These are phyloP conservation scores for Betula pendula DNA, from an alignment of 306 rosid species.

Conservation along the genomic window DNA sequence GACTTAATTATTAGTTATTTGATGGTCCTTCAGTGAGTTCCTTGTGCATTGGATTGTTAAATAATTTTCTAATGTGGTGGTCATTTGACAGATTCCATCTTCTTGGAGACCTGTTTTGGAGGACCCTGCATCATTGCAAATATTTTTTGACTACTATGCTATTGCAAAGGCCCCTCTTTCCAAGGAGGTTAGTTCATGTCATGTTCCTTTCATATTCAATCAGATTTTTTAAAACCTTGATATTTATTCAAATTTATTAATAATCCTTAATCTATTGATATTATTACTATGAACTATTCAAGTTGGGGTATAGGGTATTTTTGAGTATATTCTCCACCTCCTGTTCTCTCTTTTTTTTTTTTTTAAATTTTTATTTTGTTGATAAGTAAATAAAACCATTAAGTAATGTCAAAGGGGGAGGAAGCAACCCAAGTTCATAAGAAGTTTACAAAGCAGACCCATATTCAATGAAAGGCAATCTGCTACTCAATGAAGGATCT, in stretches of 20 bases:
- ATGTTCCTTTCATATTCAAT: constrained; percentile 18
- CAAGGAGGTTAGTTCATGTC: constrained; percentile 75
- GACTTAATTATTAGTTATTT: constrained; percentile 14
- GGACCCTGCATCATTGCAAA: constrained; percentile 87
- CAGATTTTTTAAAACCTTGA: background rate
- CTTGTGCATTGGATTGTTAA: constrained; percentile 19
- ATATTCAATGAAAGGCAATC: no score
- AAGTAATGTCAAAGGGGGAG: background rate
- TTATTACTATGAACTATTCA: no score
- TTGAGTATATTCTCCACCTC: no score
- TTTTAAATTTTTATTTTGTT: background rate
- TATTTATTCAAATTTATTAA: background rate
- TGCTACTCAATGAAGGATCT: background rate
- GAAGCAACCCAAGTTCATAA: background rate
- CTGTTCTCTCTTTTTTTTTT: background rate
- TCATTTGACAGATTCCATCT: constrained; percentile 75
- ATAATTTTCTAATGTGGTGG: constrained; percentile 33
- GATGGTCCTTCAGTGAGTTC: constrained; percentile 24
- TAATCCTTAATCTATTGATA: background rate
- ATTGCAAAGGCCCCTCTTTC: constrained; percentile 90
- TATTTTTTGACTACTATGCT: constrained; percentile 90
- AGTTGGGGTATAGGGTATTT: no score
- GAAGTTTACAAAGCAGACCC: background rate
- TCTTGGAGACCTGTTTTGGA: constrained; percentile 93
- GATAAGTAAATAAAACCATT: no score